phyloP scores from a whole-genome alignment of 1,284 basidiomycete genomes.

The Moesziomyces sp. region DNA sequence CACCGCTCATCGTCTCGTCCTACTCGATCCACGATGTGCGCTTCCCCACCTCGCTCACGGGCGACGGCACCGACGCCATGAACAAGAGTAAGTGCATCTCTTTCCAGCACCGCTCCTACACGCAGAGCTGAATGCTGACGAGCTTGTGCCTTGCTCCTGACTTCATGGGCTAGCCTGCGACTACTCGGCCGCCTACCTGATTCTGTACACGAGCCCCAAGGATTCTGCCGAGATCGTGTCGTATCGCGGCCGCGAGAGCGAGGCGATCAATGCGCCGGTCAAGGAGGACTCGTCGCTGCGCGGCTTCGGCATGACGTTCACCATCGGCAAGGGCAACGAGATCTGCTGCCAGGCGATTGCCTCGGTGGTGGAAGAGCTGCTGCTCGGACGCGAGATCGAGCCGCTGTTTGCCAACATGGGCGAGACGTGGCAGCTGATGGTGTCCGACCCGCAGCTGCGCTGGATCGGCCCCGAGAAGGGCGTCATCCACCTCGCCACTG shows the following conservation, averaged over 20 bases:
- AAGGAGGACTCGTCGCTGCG: slow-evolving; percentile 69
- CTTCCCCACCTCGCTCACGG: slow-evolving; percentile 71
- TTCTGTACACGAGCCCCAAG: slow-evolving; percentile 75
- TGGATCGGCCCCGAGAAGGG: slow-evolving; percentile 82
- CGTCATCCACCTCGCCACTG: slow-evolving; percentile 83
- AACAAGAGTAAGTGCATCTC: slow-evolving; percentile 74
- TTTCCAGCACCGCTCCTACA: too few relatives aligned
- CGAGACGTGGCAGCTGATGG: slow-evolving; percentile 49
- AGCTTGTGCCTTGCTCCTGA: not conserved
- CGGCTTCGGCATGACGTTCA: slow-evolving; percentile 70
- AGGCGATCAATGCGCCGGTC: slow-evolving; percentile 48
- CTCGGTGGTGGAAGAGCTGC: slow-evolving; percentile 73
- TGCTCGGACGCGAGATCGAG: slow-evolving; percentile 86
- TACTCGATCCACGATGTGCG: slow-evolving; percentile 48
- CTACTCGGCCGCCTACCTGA: slow-evolving; percentile 91
- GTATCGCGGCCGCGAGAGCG: slow-evolving; percentile 40
- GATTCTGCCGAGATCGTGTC: slow-evolving; percentile 34
- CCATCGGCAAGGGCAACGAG: slow-evolving; percentile 73
- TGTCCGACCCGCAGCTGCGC: slow-evolving; percentile 53
- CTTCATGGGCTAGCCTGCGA: slow-evolving; percentile 71
- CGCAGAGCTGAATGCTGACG: too few relatives aligned
- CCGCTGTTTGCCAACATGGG: slow-evolving; percentile 85
- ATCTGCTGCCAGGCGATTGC: slow-evolving; percentile 70
- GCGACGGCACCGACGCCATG: slow-evolving; percentile 90
- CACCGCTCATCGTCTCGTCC: slow-evolving; percentile 41